Base-by-base conservation (phyloP, 2,329 filamentous ascomycete species). In the Apiospora rasikravindrae region DNA sequence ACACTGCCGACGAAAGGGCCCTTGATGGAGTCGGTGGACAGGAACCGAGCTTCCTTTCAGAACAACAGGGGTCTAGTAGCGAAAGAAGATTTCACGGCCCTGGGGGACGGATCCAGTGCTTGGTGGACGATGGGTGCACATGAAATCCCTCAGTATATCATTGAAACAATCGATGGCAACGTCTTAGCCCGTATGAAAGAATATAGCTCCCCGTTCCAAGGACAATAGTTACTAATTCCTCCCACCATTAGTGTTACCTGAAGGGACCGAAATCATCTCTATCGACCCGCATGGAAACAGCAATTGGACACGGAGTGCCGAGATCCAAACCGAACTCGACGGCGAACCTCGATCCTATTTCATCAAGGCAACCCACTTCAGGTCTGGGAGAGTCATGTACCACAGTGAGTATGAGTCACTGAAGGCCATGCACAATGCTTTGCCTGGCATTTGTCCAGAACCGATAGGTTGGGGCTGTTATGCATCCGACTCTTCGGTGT, bases 351-450 rank as follows among this genome's bases (percentile, higher is more conserved):
- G 2, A 1, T 61, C 53, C 2, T 61, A 61, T 7, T 61, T 61
- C 29, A 37, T 61, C 29, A 61, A 61, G 16, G 4, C 53, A 0
- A 61, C 53, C 0, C 1, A 61, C 51, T 69, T 29, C 47, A 40
- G 49, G 40, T 72, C 71, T 8, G 71, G 71, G 10, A 69, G 22
- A 19, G 33, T 72, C 13, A 72, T 72, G 71, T 72, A 72, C 29
- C 45, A 45, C 6, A 64, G 71, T 14, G 71, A 72, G n/a, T 72
- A 66, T 11, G 71, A 70, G 47, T 72, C 71, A 19, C 67, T 72
- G 1, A 69, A 69, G 19, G 71, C 67, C 7, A 72, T 72, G 19
- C n/a, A 72, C 8, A n/a, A 37, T 1, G 71, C 71, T 0, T 19
- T 72, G 24, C 71, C 71, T 7, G 71, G 71, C 1, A 66, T 72